Percentiles rank a stretch among this genome's conserved stretches.
Conservation (phyloP, 805 yeast species). For the Saturnispora halmiae region DNA sequence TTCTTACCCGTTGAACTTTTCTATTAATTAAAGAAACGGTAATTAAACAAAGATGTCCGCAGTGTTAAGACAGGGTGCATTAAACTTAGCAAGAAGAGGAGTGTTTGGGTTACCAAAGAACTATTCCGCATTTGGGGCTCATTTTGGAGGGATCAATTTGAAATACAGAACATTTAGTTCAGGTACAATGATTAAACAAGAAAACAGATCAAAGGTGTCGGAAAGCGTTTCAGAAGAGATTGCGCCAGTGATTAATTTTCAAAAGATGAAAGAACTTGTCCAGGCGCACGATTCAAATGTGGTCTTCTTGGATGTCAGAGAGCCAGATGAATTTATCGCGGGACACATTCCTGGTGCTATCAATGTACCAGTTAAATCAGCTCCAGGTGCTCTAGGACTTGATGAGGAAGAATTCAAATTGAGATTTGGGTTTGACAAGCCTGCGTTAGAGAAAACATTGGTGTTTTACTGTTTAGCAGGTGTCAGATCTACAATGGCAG, state of each 20-base stretch:
- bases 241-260: conserved; percentile 26
- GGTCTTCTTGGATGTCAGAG: conserved; percentile 82
- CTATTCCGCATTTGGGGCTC: no score
- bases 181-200: background rate
- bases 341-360: conserved; percentile 81
- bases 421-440: conserved; percentile 75
- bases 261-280: conserved; percentile 34
- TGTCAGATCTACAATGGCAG: conserved; percentile 82
- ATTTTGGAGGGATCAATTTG: no score
- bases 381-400: conserved; percentile 87
- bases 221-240: conserved; percentile 3
- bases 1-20: background rate
- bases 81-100: background rate
- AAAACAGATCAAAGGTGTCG: no score
- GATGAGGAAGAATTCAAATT: conserved; percentile 71
- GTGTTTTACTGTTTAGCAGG: conserved; percentile 92
- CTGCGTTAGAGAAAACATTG: conserved; percentile 57
- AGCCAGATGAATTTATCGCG: conserved; percentile 63
- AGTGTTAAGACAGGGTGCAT: background rate
- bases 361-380: conserved; percentile 80
- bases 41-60: background rate
- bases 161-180: background rate
- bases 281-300: conserved; percentile 36
- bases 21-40: background rate
- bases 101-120: background rate